phyloP scores from a whole-genome alignment of 495 filamentous ascomycete genomes.

The Pyronema domesticum region DNA sequence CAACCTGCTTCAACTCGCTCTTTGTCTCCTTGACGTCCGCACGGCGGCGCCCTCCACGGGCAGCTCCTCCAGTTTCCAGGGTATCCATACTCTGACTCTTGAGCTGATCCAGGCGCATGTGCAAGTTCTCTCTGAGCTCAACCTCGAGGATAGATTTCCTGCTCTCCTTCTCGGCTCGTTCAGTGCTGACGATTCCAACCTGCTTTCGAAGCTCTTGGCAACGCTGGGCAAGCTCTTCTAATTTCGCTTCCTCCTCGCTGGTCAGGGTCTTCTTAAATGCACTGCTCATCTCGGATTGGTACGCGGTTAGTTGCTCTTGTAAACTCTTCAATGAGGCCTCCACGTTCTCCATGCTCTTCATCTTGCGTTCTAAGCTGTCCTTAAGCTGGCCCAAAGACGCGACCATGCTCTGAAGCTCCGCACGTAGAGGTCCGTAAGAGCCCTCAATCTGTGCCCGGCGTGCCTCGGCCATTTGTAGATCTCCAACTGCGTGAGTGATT shows the following conservation, averaged over 20 bases:
- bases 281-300: conserved; percentile 60
- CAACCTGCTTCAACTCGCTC: conserved; percentile 60
- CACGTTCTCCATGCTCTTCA: conserved; percentile 49
- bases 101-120: conserved; percentile 72
- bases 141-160: conserved; percentile 64
- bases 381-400: conserved; percentile 53
- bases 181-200: conserved; percentile 52
- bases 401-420: conserved; percentile 53
- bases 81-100: conserved; percentile 57
- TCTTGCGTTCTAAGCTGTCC: conserved; percentile 56
- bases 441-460: conserved; percentile 57
- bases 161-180: conserved; percentile 60
- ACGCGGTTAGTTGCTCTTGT: conserved; percentile 50
- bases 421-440: conserved; percentile 61
- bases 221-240: conserved; percentile 49
- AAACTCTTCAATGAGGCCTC: conserved; percentile 58
- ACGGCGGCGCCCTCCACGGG: conserved; percentile 32
- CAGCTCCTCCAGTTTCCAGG: conserved; percentile 27
- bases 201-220: conserved; percentile 57
- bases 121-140: conserved; percentile 69
- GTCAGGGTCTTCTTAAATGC: conserved; percentile 86
- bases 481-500: conserved; percentile 62
- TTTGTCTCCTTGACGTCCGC: conserved; percentile 63
- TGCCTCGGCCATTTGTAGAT: conserved; percentile 69
- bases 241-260: conserved; percentile 57